Percentiles rank a stretch among this genome's conserved stretches.
Evolutionary conservation across 2,329 filamentous ascomycete species (phyloP).

Genomic region (Emydomyces testavorans): DNA sequence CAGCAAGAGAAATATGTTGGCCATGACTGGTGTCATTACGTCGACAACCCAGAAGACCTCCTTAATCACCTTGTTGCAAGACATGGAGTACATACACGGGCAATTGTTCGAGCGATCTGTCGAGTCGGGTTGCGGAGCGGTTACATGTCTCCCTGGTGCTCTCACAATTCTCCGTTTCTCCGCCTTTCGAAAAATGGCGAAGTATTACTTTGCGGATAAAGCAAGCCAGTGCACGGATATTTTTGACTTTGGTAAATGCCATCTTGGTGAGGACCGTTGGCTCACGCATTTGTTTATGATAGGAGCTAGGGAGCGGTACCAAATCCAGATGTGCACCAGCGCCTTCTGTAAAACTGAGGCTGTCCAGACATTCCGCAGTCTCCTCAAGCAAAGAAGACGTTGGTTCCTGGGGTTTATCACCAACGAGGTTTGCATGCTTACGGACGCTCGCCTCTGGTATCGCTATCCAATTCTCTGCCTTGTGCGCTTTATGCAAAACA

Average conservation of each 20-base stretch:
- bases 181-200: conserved; percentile 90
- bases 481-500: conserved; percentile 90
- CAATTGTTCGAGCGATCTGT: conserved; percentile 93
- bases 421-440: conserved; percentile 97
- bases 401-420: conserved; percentile 98
- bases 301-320: conserved; percentile 79
- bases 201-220: conserved; percentile 97
- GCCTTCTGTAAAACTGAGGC: conserved; percentile 98
- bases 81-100: conserved; percentile 97
- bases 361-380: conserved; percentile 71
- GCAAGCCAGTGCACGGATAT: conserved; percentile 89
- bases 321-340: conserved; percentile 95
- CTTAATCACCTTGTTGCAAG: conserved; percentile 82
- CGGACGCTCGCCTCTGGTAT: conserved; percentile 81
- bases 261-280: conserved; percentile 92
- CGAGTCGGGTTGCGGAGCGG: conserved; percentile 84
- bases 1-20: conserved; percentile 82
- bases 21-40: conserved; percentile 95
- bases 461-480: conserved; percentile 77
- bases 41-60: conserved; percentile 82
- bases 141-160: conserved; percentile 91
- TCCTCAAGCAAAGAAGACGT: conserved; percentile 85
- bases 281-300: conserved; percentile 99
- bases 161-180: conserved; percentile 92
- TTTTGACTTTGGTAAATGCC: conserved; percentile 93